Base-by-base conservation (phyloP, 2,329 filamentous ascomycete species). In the Beauveria bassiana region DNA sequence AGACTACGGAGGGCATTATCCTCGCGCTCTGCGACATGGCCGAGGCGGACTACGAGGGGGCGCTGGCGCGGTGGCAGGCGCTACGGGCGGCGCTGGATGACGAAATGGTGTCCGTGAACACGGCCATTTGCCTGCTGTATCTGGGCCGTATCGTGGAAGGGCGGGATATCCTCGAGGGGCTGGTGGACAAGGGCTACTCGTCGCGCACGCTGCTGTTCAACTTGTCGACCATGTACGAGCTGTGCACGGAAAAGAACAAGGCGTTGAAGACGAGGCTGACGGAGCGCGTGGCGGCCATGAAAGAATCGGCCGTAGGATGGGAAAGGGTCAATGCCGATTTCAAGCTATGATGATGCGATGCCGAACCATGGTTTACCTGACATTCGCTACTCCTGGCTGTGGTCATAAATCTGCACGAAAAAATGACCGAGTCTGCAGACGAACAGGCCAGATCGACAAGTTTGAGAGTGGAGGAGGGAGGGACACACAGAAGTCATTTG, bases 181-280 rank as follows among this genome's bases (percentile, higher is more conserved):
- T 96, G 12, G 78, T 92, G 0, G 79, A 84, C 3, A 72, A 78
- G 0, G 84, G 86, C 1, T 78, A 84, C 46, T 83, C 85, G 0
- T 97, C 93, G 62, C 87, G 90, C 65, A 90, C 90, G 0, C 76
- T 96, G 2, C 83, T 96, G 0, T 96, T 97, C 75, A 98, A 98
- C 71, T 75, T 99, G 14, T 86, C 87, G 12, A 98, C 93, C 0
- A 85, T 96, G 68, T 98, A 96, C 71, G 95, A 98, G 74, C 81
- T 98, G 8, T 95, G 90, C 71, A 93, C 90, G 0, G 93, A 98
- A 68, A 82, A 84, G 64, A 84, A 90, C 47, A 79, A 84, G 54
- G 81, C 81, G 14, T 74, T 89, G 67, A 98, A 98, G 78, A 73
- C 83, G 34, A 78, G 77, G 28, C 78, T 98, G 20, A 86, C 89